These are phyloP conservation scores for Silene vulgaris DNA, from an alignment of 179 eudicot genomes.

Conservation along the genomic window DNA sequence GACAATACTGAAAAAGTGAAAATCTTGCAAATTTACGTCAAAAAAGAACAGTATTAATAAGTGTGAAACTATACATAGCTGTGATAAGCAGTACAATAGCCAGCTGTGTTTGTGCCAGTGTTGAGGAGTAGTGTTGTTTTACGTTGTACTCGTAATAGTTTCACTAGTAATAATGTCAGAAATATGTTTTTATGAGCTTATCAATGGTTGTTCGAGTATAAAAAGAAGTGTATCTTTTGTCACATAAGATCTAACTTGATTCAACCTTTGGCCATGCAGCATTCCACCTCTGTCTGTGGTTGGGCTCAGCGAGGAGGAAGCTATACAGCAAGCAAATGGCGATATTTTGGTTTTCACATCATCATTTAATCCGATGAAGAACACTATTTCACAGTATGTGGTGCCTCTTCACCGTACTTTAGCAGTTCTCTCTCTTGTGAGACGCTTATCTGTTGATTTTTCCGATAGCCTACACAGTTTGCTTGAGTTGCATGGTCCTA, in stretches of 20 bases:
- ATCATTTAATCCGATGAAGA: constrained; percentile 91
- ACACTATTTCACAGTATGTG: constrained; percentile 78
- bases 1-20: neutral
- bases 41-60: neutral
- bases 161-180: neutral
- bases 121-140: neutral
- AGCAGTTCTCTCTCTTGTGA: constrained; percentile 4
- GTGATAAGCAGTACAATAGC: neutral
- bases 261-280: constrained; percentile 41
- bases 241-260: constrained; percentile 7
- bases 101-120: neutral
- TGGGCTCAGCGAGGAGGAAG: constrained; percentile 93
- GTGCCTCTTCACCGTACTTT: neutral
- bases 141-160: neutral
- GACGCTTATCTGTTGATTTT: neutral
- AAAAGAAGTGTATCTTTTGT: neutral
- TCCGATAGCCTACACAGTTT: neutral
- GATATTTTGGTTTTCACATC: constrained; percentile 81
- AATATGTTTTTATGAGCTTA: neutral
- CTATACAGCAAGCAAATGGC: constrained; percentile 76
- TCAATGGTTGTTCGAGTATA: neutral
- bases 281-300: constrained; percentile 95
- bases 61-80: constrained; percentile 1
- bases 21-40: neutral
- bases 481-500: neutral